Conservation (phyloP, 192 early-diverging fungal genomes). For the Coemansia asiatica region DNA sequence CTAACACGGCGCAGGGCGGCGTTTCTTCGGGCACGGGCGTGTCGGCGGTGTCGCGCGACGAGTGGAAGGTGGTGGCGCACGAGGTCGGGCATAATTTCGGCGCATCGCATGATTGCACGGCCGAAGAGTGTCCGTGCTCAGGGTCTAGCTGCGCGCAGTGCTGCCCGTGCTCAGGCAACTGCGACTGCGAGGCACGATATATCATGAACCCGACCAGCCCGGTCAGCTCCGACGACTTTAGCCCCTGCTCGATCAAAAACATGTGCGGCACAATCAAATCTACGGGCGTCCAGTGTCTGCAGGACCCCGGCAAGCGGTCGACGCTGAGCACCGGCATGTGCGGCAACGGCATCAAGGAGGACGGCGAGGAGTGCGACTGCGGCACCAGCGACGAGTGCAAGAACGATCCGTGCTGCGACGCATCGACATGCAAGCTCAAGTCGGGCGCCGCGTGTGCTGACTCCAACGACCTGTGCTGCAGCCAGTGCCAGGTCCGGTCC, state of each 20-base stretch:
- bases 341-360: conserved; percentile 90
- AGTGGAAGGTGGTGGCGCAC: conserved; percentile 95
- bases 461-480: conserved; percentile 82
- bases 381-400: conserved; percentile 67
- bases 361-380: conserved; percentile 90
- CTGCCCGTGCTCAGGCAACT: conserved; percentile 66
- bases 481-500: conserved; percentile 62
- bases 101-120: conserved; percentile 85
- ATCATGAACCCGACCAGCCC: conserved; percentile 80
- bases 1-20: conserved; percentile 54
- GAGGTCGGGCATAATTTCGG: conserved; percentile 91
- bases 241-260: conserved; percentile 62
- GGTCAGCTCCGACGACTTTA: conserved; percentile 63
- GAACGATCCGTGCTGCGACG: conserved; percentile 82
- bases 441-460: conserved; percentile 75
- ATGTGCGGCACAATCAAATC: conserved; percentile 54
- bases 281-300: conserved; percentile 36
- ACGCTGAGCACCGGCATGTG: conserved; percentile 71
- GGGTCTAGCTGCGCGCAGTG: conserved; percentile 59
- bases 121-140: conserved; percentile 61
- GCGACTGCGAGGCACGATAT: conserved; percentile 65
- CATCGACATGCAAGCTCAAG: conserved; percentile 77
- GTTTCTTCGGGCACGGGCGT: conserved; percentile 77
- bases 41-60: conserved; percentile 76
- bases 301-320: conserved; percentile 42